Evolutionary conservation across 306 rosid genomes (phyloP), one percentile per base, ranked within the genome.

Genomic region (Sicyos edulis): DNA sequence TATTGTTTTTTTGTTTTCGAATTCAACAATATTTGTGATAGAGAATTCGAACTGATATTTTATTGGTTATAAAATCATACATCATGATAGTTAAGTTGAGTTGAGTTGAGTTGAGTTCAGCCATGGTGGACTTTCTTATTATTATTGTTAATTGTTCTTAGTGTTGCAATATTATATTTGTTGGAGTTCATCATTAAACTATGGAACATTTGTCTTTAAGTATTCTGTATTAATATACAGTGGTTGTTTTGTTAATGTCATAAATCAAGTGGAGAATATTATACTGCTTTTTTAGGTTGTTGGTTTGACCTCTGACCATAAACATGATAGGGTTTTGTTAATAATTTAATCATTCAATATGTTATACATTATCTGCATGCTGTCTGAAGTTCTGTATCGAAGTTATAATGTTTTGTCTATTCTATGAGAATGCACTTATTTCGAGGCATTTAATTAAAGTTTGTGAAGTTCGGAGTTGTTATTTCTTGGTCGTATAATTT

Each of bases 261-360:
- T 67, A 20, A 37, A 67, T 67, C 40, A 14, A 22, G 7, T 47
- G 20, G 34, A 34, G 1, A 50, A 55, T 56, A 40, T 32, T 72
- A 14, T 40, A 54, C 6, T 72, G 20, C 3, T 71, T 75, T 66
- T 45, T 45, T 66, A 6, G 71, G 19, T 6, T 65, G 54, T 65
- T 19, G 34, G 32, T 65, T 65, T 65, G 71, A 65, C 71, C 71
- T 65, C 54, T 65, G 54, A 65, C 71, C 71, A 12, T 19, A 21
- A 40, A 16, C 54, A 19, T 44, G 70, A 19, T 19, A 11, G 17
- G 6, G 53, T 66, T 66, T 45, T 45, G 12, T 47, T 21, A 67
- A 13, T 44, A 45, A 47, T 67, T 20, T 67, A 67, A 67, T 6
- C 53, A 12, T 47, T 7, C 10, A 45, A 47, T 67, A 29, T 47